These are phyloP conservation scores for Marasmius tenuissimus DNA, from an alignment of 1,284 basidiomycete genomes.

Conservation along the genomic window DNA sequence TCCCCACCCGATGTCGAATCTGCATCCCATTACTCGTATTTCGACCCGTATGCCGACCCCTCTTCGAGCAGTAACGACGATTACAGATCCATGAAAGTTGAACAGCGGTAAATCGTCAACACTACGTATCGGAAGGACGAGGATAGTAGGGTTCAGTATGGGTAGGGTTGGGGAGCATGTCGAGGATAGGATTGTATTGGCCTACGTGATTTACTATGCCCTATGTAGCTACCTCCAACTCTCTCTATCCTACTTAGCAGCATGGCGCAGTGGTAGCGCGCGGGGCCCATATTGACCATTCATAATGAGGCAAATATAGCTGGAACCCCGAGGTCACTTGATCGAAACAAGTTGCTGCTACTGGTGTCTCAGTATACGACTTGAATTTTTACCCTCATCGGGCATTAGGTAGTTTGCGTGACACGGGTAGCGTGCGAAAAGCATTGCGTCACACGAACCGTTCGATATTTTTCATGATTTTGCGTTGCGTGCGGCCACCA, in stretches of 20 bases:
- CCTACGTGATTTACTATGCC: too few relatives aligned
- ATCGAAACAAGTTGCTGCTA: conserved; percentile 6
- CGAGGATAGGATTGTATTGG: too few relatives aligned
- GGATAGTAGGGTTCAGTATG: background rate
- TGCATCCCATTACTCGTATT: background rate
- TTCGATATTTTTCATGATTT: too few relatives aligned
- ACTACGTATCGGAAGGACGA: background rate
- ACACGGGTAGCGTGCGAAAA: too few relatives aligned
- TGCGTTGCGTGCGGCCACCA: too few relatives aligned
- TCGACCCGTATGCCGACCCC: background rate
- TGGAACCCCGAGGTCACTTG: conserved; percentile 3
- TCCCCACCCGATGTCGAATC: background rate
- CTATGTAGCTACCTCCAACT: too few relatives aligned
- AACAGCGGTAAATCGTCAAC: background rate
- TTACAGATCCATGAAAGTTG: background rate
- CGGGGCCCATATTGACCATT: background rate
- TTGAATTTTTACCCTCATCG: too few relatives aligned
- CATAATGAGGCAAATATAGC: background rate
- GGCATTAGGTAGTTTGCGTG: too few relatives aligned
- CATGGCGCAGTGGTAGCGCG: conserved; percentile 5
- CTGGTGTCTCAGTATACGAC: too few relatives aligned
- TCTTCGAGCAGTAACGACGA: background rate
- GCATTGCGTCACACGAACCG: too few relatives aligned
- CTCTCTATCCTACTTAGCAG: too few relatives aligned
- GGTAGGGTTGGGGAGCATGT: background rate